Conservation (phyloP, 1,284 basidiomycete species). For the Puccinia brachypodii region DNA sequence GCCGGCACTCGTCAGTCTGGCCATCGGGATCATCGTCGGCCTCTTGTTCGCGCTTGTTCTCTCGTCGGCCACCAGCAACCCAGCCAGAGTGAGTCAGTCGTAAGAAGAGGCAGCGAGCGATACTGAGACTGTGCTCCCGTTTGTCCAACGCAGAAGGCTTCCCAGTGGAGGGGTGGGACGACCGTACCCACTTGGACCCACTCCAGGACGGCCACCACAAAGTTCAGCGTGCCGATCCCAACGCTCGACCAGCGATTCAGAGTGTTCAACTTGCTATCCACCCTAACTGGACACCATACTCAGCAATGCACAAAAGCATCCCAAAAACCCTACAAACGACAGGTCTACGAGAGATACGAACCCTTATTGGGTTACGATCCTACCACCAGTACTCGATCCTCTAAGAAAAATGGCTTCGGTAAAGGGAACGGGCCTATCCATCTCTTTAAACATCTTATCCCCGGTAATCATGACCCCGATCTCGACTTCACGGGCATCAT, state of each 20-base stretch:
- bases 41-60: slow-evolving; percentile 35
- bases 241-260: slow-evolving; percentile 71
- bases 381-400: slow-evolving; percentile 58
- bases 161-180: slow-evolving; percentile 38
- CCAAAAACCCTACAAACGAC: slow-evolving; percentile 77
- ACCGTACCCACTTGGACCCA: slow-evolving; percentile 48
- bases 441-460: slow-evolving; percentile 65
- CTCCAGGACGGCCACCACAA: slow-evolving; percentile 41
- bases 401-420: not conserved
- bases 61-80: not conserved
- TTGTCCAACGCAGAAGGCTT: not conserved
- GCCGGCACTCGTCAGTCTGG: slow-evolving; percentile 36
- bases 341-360: slow-evolving; percentile 78
- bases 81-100: not conserved
- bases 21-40: slow-evolving; percentile 43
- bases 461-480: slow-evolving; percentile 54
- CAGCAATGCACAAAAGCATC: slow-evolving; percentile 77
- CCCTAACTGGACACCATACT: slow-evolving; percentile 83
- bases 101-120: too few relatives aligned
- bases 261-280: slow-evolving; percentile 78
- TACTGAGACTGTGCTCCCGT: too few relatives aligned
- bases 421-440: slow-evolving; percentile 56
- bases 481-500: slow-evolving; percentile 60
- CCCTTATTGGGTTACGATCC: slow-evolving; percentile 74
- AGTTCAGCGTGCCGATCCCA: slow-evolving; percentile 49